Evolutionary conservation across 495 filamentous ascomycete genomes (phyloP).

Genomic region (Penicillium flavigenum): DNA sequence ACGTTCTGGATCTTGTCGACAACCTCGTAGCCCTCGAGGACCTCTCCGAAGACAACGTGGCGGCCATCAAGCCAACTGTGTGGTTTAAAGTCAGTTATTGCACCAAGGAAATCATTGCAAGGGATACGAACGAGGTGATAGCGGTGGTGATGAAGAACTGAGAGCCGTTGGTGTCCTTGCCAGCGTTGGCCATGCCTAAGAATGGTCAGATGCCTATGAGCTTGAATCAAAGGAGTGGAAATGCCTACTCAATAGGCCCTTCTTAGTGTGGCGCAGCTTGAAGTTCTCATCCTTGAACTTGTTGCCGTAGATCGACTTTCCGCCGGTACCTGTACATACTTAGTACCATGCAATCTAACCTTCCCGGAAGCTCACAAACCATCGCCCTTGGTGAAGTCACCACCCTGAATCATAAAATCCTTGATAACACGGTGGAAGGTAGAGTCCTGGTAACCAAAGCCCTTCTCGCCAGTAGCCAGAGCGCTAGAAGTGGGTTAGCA

Average conservation of each 20-base stretch:
- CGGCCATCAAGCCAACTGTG: conserved; percentile 83
- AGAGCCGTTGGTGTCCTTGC: conserved; percentile 96
- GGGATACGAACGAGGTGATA: conserved; percentile 65
- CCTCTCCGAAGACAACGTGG: conserved; percentile 90
- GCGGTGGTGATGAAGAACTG: conserved; percentile 98
- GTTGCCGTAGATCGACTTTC: conserved; percentile 95
- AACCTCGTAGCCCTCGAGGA: conserved; percentile 87
- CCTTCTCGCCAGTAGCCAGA: conserved; percentile 95
- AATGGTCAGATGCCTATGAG: conserved; percentile 43
- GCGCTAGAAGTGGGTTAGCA: conserved; percentile 49
- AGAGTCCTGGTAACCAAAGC: conserved; percentile 92
- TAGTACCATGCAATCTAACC: conserved; percentile 9
- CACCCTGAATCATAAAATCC: conserved; percentile 98
- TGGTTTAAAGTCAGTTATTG: conserved; percentile 1
- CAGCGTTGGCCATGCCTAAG: conserved; percentile 93
- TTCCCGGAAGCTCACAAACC: conserved; percentile 40
- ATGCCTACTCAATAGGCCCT: conserved; percentile 58
- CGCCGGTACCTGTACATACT: conserved; percentile 68
- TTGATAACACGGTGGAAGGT: conserved; percentile 99
- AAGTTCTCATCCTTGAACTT: conserved; percentile 99
- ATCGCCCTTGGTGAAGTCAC: conserved; percentile 96
- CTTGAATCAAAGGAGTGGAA: background rate
- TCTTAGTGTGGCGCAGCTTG: conserved; percentile 86
- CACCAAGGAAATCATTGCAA: background rate
- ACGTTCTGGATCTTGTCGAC: conserved; percentile 85